These are phyloP conservation scores for Lactifluus subvellereus DNA, from an alignment of 768 basidiomycete genomes.

Conservation along the genomic window DNA sequence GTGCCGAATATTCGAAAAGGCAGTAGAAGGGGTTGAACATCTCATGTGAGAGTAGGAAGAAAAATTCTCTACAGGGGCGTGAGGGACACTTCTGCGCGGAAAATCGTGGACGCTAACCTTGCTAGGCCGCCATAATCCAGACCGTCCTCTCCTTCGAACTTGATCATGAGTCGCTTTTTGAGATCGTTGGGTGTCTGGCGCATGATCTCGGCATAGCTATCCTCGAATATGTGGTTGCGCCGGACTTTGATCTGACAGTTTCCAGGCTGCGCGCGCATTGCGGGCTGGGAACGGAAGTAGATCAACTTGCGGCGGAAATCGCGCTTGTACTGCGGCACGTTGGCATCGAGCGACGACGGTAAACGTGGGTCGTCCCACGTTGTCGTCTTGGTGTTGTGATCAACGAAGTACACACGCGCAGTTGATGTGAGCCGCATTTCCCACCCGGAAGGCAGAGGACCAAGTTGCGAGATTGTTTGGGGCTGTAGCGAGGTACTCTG, in stretches of 20 bases:
- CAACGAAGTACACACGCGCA: slow-evolving; percentile 98
- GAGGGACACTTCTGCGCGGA: slow-evolving; percentile 4
- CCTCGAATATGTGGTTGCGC: slow-evolving; percentile 97
- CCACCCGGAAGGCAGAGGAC: slow-evolving; percentile 96
- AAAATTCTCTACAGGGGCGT: slow-evolving; percentile 75
- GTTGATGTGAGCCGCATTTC: slow-evolving; percentile 99
- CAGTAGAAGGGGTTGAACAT: slow-evolving; percentile 99
- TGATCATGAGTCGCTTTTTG: slow-evolving; percentile 99
- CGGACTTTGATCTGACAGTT: slow-evolving; percentile 99
- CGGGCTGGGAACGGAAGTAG: slow-evolving; percentile 98
- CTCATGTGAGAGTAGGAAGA: slow-evolving; percentile 98
- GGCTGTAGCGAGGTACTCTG: slow-evolving; percentile 85
- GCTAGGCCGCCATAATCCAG: slow-evolving; percentile 98
- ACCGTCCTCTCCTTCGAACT: slow-evolving; percentile 99
- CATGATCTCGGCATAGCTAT: slow-evolving; percentile 99
- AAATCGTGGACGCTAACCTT: slow-evolving; percentile 47
- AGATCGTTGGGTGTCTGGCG: slow-evolving; percentile 96
- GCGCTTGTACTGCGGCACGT: slow-evolving; percentile 99
- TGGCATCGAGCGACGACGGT: slow-evolving; percentile 91
- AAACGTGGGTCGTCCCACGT: slow-evolving; percentile 99
- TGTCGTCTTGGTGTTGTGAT: slow-evolving; percentile 99
- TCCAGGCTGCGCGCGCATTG: slow-evolving; percentile 95
- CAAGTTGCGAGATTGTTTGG: slow-evolving; percentile 93
- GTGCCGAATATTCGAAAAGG: slow-evolving; percentile 98
- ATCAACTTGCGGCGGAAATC: slow-evolving; percentile 99